Percentiles rank a stretch among this genome's conserved stretches.
These are phyloP conservation scores for Penicillium sp. DNA, from an alignment of 2,329 filamentous ascomycete species.

Conservation along the genomic window DNA sequence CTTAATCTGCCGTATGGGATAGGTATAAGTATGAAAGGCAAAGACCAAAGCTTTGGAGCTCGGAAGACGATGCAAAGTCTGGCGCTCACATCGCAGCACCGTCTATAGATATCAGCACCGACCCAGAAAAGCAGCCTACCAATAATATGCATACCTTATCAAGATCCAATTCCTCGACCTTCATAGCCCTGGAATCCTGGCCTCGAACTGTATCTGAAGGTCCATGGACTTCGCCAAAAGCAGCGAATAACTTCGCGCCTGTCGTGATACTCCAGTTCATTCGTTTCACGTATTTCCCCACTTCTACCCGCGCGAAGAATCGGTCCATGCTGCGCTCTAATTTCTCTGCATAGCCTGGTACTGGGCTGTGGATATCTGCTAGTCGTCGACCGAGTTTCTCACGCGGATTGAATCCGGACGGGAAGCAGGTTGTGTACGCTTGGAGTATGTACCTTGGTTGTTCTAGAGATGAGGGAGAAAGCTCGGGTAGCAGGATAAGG, in stretches of 20 bases:
- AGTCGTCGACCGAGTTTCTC: slow-evolving; percentile 52
- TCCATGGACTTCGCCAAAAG: slow-evolving; percentile 36
- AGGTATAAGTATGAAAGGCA: slow-evolving; percentile 59
- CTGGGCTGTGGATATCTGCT: slow-evolving; percentile 53
- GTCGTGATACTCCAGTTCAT: slow-evolving; percentile 48
- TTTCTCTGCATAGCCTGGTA: slow-evolving; percentile 54
- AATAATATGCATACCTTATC: slow-evolving; percentile 37
- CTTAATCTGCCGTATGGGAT: slow-evolving; percentile 52
- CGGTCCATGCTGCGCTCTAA: slow-evolving; percentile 57
- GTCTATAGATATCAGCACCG: slow-evolving; percentile 29
- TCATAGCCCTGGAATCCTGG: neutral
- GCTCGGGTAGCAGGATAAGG: slow-evolving; percentile 48
- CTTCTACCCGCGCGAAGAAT: slow-evolving; percentile 53
- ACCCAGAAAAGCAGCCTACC: neutral
- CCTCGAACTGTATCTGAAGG: neutral
- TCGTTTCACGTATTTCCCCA: slow-evolving; percentile 52
- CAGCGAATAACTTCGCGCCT: slow-evolving; percentile 37
- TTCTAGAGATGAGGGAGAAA: slow-evolving; percentile 20
- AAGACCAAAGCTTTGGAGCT: slow-evolving; percentile 53
- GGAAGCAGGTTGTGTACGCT: slow-evolving; percentile 54
- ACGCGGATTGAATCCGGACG: slow-evolving; percentile 54
- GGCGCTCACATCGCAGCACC: slow-evolving; percentile 53
- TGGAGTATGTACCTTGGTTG: slow-evolving; percentile 50
- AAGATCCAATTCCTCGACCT: slow-evolving; percentile 41
- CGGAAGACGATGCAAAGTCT: slow-evolving; percentile 58